phyloP scores from a whole-genome alignment of 805 yeast species.

The Lipomyces spencermartinsiae region DNA sequence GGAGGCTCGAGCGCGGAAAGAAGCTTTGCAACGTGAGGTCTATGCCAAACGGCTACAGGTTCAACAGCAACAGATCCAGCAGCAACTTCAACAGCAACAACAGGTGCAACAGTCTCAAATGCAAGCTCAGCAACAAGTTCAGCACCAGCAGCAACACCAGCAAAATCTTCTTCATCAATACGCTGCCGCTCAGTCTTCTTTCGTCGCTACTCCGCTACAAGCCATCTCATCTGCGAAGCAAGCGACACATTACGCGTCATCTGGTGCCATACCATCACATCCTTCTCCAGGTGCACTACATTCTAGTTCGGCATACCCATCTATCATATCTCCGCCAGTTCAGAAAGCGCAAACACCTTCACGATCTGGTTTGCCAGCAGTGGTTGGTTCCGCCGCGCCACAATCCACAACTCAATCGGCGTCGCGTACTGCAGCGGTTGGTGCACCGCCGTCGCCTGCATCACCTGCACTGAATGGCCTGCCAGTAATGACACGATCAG shows the following conservation, averaged over 20 bases:
- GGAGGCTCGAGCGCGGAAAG: conserved; percentile 36
- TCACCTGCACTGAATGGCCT: conserved; percentile 10
- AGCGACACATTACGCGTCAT: background rate
- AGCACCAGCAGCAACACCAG: conserved; percentile 17
- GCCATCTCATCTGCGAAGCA: background rate
- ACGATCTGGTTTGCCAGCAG: conserved; percentile 1
- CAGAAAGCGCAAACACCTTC: background rate
- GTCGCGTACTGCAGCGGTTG: background rate
- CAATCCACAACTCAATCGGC: background rate
- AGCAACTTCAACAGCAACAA: conserved; percentile 30
- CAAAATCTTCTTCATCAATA: conserved; percentile 6
- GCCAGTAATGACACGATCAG: background rate
- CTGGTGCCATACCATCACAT: background rate
- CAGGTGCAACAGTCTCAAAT: conserved; percentile 16
- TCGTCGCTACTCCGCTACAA: background rate
- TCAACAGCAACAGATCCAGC: conserved; percentile 34
- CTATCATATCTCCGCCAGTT: background rate
- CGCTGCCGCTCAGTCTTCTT: conserved; percentile 9
- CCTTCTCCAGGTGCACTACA: background rate
- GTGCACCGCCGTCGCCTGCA: conserved; percentile 8
- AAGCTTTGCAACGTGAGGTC: conserved; percentile 29
- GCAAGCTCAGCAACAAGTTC: conserved; percentile 17
- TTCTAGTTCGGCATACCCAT: background rate
- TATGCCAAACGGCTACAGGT: conserved; percentile 31
- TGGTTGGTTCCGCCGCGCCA: conserved; percentile 3